Percentiles rank a stretch among this genome's conserved stretches.
Evolutionary conservation across 345 rosid genomes (phyloP).

Genomic region (Syzygium oleosum): DNA sequence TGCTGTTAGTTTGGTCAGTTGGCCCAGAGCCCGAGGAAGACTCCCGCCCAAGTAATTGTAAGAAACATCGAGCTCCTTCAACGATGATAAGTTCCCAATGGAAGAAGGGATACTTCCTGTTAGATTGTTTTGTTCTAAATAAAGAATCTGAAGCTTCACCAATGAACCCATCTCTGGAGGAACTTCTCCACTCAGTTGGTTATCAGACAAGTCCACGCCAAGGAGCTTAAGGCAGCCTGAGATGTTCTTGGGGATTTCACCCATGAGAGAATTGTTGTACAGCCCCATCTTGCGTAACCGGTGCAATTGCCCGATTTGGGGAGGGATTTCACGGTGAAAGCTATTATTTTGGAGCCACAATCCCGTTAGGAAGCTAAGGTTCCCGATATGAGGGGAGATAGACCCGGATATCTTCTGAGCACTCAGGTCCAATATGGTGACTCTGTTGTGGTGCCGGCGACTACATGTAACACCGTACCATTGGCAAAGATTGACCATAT

Average conservation of each 20-base stretch:
- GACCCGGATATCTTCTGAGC: background rate
- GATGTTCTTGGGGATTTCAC: slow-evolving; percentile 8
- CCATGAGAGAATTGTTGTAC: slow-evolving; percentile 2
- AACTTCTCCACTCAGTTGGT: slow-evolving; percentile 7
- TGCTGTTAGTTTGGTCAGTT: background rate
- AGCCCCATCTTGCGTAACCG: slow-evolving; percentile 1
- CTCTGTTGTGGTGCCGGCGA: background rate
- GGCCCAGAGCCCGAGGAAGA: background rate
- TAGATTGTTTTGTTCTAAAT: slow-evolving; percentile 4
- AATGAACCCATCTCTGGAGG: slow-evolving; percentile 11
- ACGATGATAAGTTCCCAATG: slow-evolving; percentile 18
- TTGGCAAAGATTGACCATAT: background rate
- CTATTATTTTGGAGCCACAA: background rate
- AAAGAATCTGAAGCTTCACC: background rate
- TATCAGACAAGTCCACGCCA: background rate
- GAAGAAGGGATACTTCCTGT: slow-evolving; percentile 14
- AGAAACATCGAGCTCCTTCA: background rate
- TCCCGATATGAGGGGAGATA: background rate
- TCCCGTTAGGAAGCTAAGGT: background rate
- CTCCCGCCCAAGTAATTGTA: slow-evolving; percentile 1
- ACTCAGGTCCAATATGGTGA: background rate
- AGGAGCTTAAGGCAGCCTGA: slow-evolving; percentile 10
- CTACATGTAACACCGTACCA: slow-evolving; percentile 1
- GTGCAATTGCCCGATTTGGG: slow-evolving; percentile 2
- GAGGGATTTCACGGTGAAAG: background rate